Evolutionary conservation across 2,329 filamentous ascomycete species (phyloP).

Genomic region (Neofusicoccum laricinum): DNA sequence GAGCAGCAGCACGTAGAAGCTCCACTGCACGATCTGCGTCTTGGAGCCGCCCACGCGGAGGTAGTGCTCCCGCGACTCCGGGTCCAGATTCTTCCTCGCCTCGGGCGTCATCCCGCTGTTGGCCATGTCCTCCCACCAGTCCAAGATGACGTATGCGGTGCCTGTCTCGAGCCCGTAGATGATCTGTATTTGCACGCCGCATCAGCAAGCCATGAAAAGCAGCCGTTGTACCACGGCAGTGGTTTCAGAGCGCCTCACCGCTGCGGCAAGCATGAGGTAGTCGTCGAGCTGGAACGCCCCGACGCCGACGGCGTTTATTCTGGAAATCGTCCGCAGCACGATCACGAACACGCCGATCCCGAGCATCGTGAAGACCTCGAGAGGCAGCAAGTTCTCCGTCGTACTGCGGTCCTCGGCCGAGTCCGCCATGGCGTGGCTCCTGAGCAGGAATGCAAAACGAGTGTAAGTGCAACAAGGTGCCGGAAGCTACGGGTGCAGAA

Average conservation of each 20-base stretch:
- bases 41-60: conserved; percentile 52
- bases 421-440: too few relatives aligned
- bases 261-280: conserved; percentile 23
- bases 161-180: conserved; percentile 52
- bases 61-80: conserved; percentile 46
- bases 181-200: conserved; percentile 31
- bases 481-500: too few relatives aligned
- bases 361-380: too few relatives aligned
- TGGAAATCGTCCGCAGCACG: too few relatives aligned
- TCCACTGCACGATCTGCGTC: conserved; percentile 53
- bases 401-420: too few relatives aligned
- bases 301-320: conserved; percentile 17
- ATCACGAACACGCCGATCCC: too few relatives aligned
- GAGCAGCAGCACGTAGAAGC: conserved; percentile 50
- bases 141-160: conserved; percentile 52
- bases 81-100: conserved; percentile 45
- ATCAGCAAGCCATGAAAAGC: background rate
- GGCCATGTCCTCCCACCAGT: conserved; percentile 50
- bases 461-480: too few relatives aligned
- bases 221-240: background rate
- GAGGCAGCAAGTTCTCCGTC: too few relatives aligned
- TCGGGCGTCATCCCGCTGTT: conserved; percentile 57
- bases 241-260: conserved; percentile 6
- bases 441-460: too few relatives aligned
- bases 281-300: conserved; percentile 21